A percentile compares a stretch with the other conserved stretches of the same genome.
Evolutionary conservation across 2,329 filamentous ascomycete species (phyloP).

Genomic region (Xylariomycetidae sp.): DNA sequence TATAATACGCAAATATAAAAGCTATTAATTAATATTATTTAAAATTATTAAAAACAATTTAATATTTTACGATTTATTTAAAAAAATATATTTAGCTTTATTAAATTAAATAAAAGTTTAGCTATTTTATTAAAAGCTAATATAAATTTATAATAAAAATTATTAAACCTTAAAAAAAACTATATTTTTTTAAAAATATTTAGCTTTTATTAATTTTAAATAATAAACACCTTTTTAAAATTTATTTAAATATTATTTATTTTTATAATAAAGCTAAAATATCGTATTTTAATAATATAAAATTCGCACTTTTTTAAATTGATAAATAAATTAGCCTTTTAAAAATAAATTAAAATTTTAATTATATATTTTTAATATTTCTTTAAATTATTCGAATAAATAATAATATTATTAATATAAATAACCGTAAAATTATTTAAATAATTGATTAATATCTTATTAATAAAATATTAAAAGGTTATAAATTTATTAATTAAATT

Average conservation of each 20-base stretch:
- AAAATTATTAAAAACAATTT: neutral
- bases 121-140: neutral
- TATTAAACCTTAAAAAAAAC: conserved; percentile 3
- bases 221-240: neutral
- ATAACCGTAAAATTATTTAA: conserved; percentile 4
- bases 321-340: neutral
- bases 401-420: conserved; percentile 7
- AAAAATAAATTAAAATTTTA: conserved; percentile 1
- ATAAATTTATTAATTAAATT: conserved; percentile 1
- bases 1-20: neutral
- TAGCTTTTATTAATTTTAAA: conserved; percentile 3
- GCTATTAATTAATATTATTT: neutral
- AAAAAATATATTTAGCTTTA: neutral
- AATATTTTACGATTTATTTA: neutral
- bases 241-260: neutral
- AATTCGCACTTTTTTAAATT: conserved; percentile 2
- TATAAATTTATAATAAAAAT: conserved; percentile 6
- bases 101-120: conserved; percentile 1
- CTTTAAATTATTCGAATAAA: conserved; percentile 1
- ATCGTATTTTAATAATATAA: conserved; percentile 1
- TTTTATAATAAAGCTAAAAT: conserved; percentile 1
- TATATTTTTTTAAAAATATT: conserved; percentile 5
- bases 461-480: conserved; percentile 5
- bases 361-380: conserved; percentile 1
- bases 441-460: conserved; percentile 2